A percentile compares a stretch with the other conserved stretches of the same genome.
These are phyloP conservation scores for Plenodomus tracheiphilus DNA, from an alignment of 2,329 filamentous ascomycete genomes.

Conservation along the genomic window DNA sequence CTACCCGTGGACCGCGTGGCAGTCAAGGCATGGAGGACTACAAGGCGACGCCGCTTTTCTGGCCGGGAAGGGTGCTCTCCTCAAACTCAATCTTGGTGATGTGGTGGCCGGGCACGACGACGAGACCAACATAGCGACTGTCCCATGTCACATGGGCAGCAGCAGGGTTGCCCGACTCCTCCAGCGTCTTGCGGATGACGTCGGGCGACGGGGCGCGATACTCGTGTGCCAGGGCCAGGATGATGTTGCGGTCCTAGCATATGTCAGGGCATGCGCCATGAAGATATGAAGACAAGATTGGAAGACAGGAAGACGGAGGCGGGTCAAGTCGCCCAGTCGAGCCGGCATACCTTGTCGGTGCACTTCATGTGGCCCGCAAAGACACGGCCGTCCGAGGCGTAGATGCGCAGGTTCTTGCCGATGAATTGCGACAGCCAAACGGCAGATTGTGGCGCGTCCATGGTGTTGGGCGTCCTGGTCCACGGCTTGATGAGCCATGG, in stretches of 20 bases:
- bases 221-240: conserved; percentile 84
- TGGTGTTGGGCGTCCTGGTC: conserved; percentile 27
- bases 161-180: conserved; percentile 50
- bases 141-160: conserved; percentile 68
- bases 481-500: conserved; percentile 22
- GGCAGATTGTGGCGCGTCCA: conserved; percentile 59
- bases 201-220: conserved; percentile 71
- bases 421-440: conserved; percentile 68
- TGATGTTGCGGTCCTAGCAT: conserved; percentile 88
- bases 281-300: neutral
- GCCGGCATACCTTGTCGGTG: conserved; percentile 83
- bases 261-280: too few relatives aligned
- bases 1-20: too few relatives aligned
- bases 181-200: conserved; percentile 44
- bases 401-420: conserved; percentile 76
- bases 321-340: too few relatives aligned
- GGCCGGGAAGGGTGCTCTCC: conserved; percentile 50
- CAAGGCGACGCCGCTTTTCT: conserved; percentile 27
- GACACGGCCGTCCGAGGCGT: conserved; percentile 80
- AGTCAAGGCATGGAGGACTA: too few relatives aligned
- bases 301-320: neutral
- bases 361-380: conserved; percentile 93
- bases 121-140: conserved; percentile 82
- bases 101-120: conserved; percentile 85
- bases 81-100: conserved; percentile 89